Evolutionary conservation across 2,329 filamentous ascomycete genomes (phyloP), one percentile per base, ranked within the genome.

Genomic region (Alternaria infectoria): DNA sequence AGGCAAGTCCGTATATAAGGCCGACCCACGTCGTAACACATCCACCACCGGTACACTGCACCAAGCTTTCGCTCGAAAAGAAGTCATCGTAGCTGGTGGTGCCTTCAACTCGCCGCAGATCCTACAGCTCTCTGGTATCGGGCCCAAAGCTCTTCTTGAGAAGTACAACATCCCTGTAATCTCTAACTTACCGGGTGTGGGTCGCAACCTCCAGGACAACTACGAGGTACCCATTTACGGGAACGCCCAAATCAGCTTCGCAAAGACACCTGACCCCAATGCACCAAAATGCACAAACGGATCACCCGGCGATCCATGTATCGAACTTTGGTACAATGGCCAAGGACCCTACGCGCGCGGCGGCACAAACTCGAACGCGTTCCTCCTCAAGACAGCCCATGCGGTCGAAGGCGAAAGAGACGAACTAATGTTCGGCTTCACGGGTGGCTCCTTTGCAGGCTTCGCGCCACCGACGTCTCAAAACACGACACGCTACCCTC

Each of bases 71-170:
- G 74, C 74, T 19, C 58, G 59, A 21, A 71, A 70, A 57, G 69
- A 70, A 54, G 64, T 70, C 32, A 70, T 72, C 17, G 58, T 70
- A 11, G 46, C 66, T 13, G 67, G 65, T 6, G 88, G 88, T 8
- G 83, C 86, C 1, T 90, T 86, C 75, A 87, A 89, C 75, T 85
- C 85, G 2, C 87, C 88, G 2, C 88, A 90, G 75, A 74, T 91
- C 4, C 84, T 91, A 5, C 86, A 88, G 77, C 84, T 90, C 1
- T 87, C 83, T 60, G 89, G 89, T 10, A 83, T 91, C 43, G 88
- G 89, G 0, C 87, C 87, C 0, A 71, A 77, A 10, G 70, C 78
- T 0, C 83, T 87, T 62, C 84, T 91, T 8, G 62, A 82, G 9
- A 80, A 81, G 51, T 83, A 86, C 71, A 78, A 81, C 13, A 90